Base-by-base conservation (phyloP, 2,329 filamentous ascomycete genomes). In the Simplicillium sp. region DNA sequence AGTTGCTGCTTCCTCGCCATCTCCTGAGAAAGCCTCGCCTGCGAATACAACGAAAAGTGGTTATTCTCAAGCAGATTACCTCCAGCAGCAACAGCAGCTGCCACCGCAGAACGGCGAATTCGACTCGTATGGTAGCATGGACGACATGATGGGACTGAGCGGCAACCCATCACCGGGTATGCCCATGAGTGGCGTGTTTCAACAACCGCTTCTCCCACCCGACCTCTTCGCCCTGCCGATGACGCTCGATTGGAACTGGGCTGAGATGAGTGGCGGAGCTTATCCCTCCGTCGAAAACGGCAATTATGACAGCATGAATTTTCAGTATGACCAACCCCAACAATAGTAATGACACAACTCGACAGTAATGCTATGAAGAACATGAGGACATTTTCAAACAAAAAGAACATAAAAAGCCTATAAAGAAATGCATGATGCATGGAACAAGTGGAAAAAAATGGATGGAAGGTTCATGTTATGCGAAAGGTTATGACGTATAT, bases 171-270 rank as follows among this genome's bases (percentile, higher is more conserved):
- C 58, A 28, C 57, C 58, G 11, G 34, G 37, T 13, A 42, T 51
- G 32, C 25, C 34, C n/a, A 44, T 59, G 37, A 46, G 54, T 34
- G 44, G 44, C 13, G 46, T 53, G 7, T 88, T 89, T 55, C 83
- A 89, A 53, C 85, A 94, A 50, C 89, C 89, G 0, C 83, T 95
- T 53, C 78, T 97, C 16, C 90, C 92, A 4, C 87, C 90, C 52
- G 92, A 97, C 62, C 64, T 97, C 18, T 98, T 92, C 80, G 84
- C 90, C 59, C 82, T 97, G 77, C 89, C 90, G 2, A 94, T 95
- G 82, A 94, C 87, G 3, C 73, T 97, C 16, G 90, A 97, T 57
- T 96, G 89, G 88, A 87, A 76, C 54, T 82, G 77, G 75, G 76
- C 77, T 2, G 77, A 81, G 58, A 79, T 82, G 69, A 80, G 74